Percentiles rank a stretch among this genome's conserved stretches.
These are phyloP conservation scores for Phytopythium cucurbitacearum DNA, from an alignment of 352 stramenopile species.

Conservation along the genomic window DNA sequence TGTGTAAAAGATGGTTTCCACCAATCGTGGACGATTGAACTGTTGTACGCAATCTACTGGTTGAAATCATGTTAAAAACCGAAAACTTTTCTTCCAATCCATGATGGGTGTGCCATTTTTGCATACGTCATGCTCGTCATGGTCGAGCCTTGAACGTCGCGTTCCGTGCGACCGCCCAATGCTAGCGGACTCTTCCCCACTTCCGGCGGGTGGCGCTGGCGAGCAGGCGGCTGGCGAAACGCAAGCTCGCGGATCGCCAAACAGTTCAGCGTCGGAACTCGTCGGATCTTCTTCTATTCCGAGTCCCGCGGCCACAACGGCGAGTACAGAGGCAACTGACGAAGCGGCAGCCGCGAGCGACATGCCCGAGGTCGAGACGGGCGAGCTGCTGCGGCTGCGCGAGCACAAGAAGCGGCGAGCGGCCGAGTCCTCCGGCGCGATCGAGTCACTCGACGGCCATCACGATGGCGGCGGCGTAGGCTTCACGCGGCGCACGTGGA, in stretches of 20 bases:
- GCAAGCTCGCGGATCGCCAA: neutral
- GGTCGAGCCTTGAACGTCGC: no score
- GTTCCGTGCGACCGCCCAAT: no score
- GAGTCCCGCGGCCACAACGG: neutral
- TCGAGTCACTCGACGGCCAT: constrained; percentile 1
- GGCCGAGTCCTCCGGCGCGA: neutral
- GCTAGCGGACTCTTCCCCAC: no score
- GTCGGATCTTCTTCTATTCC: no score
- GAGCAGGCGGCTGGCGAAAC: neutral
- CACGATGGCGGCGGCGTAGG: constrained; percentile 9
- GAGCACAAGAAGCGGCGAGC: constrained; percentile 17
- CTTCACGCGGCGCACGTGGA: constrained; percentile 57
- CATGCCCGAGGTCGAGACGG: constrained; percentile 43
- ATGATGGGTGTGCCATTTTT: neutral
- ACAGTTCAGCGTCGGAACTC: neutral
- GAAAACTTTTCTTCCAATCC: neutral
- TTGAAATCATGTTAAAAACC: neutral
- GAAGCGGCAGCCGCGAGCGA: neutral
- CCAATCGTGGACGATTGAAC: neutral
- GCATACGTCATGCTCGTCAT: constrained; percentile 3
- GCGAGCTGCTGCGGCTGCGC: constrained; percentile 56
- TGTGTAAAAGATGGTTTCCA: neutral
- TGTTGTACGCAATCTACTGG: neutral
- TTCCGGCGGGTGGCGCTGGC: neutral
- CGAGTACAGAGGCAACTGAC: neutral